These are phyloP conservation scores for Ustilago lituana DNA, from an alignment of 1,284 basidiomycete genomes.

Conservation along the genomic window DNA sequence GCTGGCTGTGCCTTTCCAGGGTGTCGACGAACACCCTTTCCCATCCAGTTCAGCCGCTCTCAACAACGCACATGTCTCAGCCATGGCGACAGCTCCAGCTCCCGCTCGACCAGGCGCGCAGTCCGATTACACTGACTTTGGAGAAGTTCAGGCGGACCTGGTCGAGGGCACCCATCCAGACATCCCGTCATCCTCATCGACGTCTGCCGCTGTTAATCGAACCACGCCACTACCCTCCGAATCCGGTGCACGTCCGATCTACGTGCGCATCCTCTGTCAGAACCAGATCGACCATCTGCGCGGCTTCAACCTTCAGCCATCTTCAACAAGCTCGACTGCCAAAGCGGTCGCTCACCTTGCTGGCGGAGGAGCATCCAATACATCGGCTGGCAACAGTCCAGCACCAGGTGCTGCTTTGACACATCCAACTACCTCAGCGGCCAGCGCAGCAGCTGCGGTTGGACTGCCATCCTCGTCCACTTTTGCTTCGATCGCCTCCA, in stretches of 20 bases:
- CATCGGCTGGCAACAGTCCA: slow-evolving; percentile 8
- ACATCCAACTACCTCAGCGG: slow-evolving; percentile 1
- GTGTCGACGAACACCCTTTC: background rate
- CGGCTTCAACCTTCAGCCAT: slow-evolving; percentile 23
- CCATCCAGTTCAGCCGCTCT: background rate
- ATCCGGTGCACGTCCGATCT: slow-evolving; percentile 24
- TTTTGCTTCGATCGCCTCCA: slow-evolving; percentile 46
- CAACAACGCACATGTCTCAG: background rate
- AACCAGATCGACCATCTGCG: slow-evolving; percentile 57
- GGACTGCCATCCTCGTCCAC: slow-evolving; percentile 38
- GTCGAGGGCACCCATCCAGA: slow-evolving; percentile 11
- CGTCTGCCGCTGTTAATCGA: background rate
- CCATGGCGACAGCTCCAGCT: background rate
- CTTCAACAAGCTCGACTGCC: slow-evolving; percentile 12
- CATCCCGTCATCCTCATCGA: background rate
- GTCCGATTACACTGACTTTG: slow-evolving; percentile 29
- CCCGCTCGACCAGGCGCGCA: slow-evolving; percentile 1
- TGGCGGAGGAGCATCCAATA: slow-evolving; percentile 18
- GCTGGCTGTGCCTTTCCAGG: slow-evolving; percentile 58
- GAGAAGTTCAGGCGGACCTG: slow-evolving; percentile 26
- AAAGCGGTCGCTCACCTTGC: slow-evolving; percentile 34
- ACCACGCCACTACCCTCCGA: slow-evolving; percentile 2
- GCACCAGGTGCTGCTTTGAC: slow-evolving; percentile 8
- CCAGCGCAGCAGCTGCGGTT: slow-evolving; percentile 12
- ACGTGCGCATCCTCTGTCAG: slow-evolving; percentile 54